These are phyloP conservation scores for Termitomyces heimii DNA, from an alignment of 768 basidiomycete genomes.

Conservation along the genomic window DNA sequence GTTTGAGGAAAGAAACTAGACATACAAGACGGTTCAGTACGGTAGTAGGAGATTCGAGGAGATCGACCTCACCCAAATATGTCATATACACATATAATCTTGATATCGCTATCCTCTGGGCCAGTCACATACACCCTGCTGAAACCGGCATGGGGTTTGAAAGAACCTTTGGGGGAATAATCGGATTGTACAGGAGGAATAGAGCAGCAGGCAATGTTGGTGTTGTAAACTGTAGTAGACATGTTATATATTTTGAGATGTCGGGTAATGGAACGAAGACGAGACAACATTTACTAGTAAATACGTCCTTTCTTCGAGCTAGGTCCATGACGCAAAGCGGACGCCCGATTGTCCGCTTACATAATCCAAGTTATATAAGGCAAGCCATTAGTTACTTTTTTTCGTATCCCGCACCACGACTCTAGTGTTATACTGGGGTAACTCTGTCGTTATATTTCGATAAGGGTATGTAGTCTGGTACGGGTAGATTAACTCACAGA, in stretches of 20 bases:
- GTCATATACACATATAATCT: constrained; percentile 54
- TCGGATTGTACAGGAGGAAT: constrained; percentile 49
- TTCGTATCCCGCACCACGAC: constrained; percentile 25
- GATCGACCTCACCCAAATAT: constrained; percentile 45
- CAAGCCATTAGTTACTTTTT: neutral
- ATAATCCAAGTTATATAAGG: constrained; percentile 2
- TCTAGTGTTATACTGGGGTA: constrained; percentile 32
- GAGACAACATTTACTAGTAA: constrained; percentile 17
- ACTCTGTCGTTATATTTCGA: constrained; percentile 47
- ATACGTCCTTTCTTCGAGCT: neutral
- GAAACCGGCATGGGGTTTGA: constrained; percentile 42
- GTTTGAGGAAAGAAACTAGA: constrained; percentile 55
- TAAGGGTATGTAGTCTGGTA: constrained; percentile 46
- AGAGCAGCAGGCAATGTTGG: constrained; percentile 44
- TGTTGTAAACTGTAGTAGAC: constrained; percentile 32
- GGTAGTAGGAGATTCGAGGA: neutral
- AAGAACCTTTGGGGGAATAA: constrained; percentile 46
- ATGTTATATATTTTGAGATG: constrained; percentile 31
- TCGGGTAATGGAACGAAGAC: constrained; percentile 31
- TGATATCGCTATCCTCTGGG: constrained; percentile 38
- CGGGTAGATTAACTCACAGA: constrained; percentile 37
- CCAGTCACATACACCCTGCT: constrained; percentile 48
- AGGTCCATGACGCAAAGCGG: neutral
- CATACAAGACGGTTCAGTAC: neutral
- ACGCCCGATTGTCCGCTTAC: neutral